phyloP scores from a whole-genome alignment of 306 rosid species.

The Luffa aegyptiaca region DNA sequence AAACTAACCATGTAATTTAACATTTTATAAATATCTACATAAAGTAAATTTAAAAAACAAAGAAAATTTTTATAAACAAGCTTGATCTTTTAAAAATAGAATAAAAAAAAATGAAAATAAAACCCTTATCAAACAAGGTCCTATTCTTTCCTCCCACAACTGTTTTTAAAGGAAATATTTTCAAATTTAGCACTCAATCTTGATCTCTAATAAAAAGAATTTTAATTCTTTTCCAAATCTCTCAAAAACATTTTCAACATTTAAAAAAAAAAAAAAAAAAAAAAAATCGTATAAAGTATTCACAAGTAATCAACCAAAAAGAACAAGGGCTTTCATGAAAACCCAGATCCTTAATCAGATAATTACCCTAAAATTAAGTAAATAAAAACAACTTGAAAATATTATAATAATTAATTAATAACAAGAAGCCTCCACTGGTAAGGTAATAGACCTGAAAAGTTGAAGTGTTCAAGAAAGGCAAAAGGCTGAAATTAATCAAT shows the following conservation, averaged over 20 bases:
- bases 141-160: too few species aligned
- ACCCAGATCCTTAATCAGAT: background rate
- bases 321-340: background rate
- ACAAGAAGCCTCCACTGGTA: background rate
- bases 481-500: background rate
- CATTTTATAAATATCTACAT: too few species aligned
- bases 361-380: too few species aligned
- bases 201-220: background rate
- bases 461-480: background rate
- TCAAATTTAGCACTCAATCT: background rate
- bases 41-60: too few species aligned
- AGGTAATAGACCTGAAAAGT: background rate
- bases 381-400: background rate
- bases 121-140: too few species aligned
- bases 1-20: too few species aligned
- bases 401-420: background rate
- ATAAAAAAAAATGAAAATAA: too few species aligned
- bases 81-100: too few species aligned
- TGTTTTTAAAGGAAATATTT: background rate
- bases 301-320: background rate
- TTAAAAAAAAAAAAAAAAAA: background rate
- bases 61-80: too few species aligned
- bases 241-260: background rate
- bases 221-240: too few species aligned
- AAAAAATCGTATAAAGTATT: background rate